phyloP scores from a whole-genome alignment of 2,329 filamentous ascomycete species.

The Botrytis deweyae region DNA sequence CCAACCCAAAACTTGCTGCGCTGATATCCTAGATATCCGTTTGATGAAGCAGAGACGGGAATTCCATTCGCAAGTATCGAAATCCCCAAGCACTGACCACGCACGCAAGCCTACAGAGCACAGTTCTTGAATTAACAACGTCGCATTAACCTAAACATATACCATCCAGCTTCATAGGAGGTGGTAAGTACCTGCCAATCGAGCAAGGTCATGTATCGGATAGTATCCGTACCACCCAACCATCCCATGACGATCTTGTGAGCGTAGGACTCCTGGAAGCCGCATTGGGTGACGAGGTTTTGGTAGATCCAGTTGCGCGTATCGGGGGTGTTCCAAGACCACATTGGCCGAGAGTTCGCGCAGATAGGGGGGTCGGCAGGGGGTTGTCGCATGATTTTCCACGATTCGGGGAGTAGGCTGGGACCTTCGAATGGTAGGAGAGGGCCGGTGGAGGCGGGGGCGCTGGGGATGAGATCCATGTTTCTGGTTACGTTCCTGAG shows the following conservation, averaged over 20 bases:
- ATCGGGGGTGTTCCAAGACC: not conserved
- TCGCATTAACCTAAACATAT: fast-evolving
- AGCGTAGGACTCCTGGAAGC: not conserved
- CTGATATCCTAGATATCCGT: not conserved
- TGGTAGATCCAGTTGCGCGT: not conserved
- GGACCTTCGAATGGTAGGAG: not conserved
- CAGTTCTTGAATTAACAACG: not conserved
- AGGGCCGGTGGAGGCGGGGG: not conserved
- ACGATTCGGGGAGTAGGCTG: fast-evolving
- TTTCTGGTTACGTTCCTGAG: not conserved
- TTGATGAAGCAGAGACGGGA: not conserved
- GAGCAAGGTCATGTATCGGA: not conserved
- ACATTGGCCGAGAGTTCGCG: too few species aligned
- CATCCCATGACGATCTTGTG: not conserved
- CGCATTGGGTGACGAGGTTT: not conserved
- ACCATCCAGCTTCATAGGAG: not conserved
- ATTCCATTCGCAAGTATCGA: not conserved
- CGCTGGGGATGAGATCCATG: not conserved
- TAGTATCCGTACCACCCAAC: not conserved
- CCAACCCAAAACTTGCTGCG: too few species aligned
- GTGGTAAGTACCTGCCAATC: not conserved
- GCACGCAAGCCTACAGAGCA: not conserved
- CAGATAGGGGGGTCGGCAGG: not conserved
- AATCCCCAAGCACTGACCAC: not conserved
- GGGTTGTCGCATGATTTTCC: not conserved